Conservation (phyloP, 148 eudicot species). For the Hydrangea macrophylla region DNA sequence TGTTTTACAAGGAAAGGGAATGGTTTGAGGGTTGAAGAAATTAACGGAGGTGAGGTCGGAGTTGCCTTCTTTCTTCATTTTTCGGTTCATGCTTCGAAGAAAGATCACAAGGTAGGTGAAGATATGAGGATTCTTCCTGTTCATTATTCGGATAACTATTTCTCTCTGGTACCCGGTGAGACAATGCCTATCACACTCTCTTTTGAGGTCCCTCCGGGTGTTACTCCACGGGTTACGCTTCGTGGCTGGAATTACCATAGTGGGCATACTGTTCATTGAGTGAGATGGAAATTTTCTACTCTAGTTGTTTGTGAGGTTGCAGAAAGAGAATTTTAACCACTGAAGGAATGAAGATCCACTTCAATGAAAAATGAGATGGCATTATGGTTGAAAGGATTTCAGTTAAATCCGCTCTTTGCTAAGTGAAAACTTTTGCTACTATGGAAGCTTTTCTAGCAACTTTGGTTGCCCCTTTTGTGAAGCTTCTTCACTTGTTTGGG, state of each 20-base stretch:
- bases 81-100: conserved; percentile 64
- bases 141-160: conserved; percentile 95
- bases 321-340: too few species aligned
- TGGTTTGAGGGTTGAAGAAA: conserved; percentile 36
- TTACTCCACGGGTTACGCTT: conserved; percentile 58
- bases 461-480: too few species aligned
- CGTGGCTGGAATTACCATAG: conserved; percentile 73
- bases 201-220: conserved; percentile 81
- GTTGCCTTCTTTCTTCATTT: conserved; percentile 90
- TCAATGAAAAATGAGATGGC: too few species aligned
- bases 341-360: too few species aligned
- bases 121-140: conserved; percentile 92
- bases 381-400: too few species aligned
- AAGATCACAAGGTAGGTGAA: conserved; percentile 54
- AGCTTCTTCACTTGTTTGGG: too few species aligned
- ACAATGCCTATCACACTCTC: conserved; percentile 48
- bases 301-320: not conserved
- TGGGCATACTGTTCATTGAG: conserved; percentile 40
- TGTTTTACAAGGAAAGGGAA: conserved; percentile 29
- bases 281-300: not conserved
- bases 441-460: too few species aligned
- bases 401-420: too few species aligned
- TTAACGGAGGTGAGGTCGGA: conserved; percentile 61
- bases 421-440: too few species aligned
- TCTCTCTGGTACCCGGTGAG: conserved; percentile 89